A percentile compares a stretch with the other conserved stretches of the same genome.
Evolutionary conservation across 306 rosid genomes (phyloP).

Genomic region (Prunus armeniaca): DNA sequence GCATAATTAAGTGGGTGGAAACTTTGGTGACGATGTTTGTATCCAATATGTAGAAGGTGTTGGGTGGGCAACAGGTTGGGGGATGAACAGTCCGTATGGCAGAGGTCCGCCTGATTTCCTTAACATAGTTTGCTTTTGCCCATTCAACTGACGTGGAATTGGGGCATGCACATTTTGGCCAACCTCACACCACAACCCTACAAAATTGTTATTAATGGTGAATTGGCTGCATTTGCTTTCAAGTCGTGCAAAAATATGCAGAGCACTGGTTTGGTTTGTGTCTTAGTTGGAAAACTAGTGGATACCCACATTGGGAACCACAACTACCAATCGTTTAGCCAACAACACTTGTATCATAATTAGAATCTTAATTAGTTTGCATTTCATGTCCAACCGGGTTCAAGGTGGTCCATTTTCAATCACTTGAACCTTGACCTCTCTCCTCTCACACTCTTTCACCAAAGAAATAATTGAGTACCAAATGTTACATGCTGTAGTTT

Average conservation of each 20-base stretch:
- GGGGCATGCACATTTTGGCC: background rate
- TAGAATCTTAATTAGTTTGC: background rate
- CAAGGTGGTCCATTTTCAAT: background rate
- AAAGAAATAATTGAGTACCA: background rate
- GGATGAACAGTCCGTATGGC: background rate
- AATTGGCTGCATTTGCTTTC: slow-evolving; percentile 3
- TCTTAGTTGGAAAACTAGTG: background rate
- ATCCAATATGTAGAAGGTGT: background rate
- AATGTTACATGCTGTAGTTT: background rate
- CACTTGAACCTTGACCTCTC: background rate
- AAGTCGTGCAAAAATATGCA: background rate
- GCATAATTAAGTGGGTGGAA: background rate
- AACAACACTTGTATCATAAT: background rate
- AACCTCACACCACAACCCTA: too few species aligned
- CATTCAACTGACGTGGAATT: background rate
- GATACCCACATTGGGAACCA: slow-evolving; percentile 1
- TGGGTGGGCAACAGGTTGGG: background rate
- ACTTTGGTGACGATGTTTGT: too few species aligned
- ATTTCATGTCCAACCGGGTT: background rate
- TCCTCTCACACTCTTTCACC: background rate
- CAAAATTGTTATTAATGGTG: background rate
- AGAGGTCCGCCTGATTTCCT: slow-evolving; percentile 7
- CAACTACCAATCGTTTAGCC: background rate
- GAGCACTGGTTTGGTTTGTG: background rate
- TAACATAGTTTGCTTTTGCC: too few species aligned